Base-by-base conservation (phyloP, 2,329 filamentous ascomycete genomes). In the Ascosphaera apis region DNA sequence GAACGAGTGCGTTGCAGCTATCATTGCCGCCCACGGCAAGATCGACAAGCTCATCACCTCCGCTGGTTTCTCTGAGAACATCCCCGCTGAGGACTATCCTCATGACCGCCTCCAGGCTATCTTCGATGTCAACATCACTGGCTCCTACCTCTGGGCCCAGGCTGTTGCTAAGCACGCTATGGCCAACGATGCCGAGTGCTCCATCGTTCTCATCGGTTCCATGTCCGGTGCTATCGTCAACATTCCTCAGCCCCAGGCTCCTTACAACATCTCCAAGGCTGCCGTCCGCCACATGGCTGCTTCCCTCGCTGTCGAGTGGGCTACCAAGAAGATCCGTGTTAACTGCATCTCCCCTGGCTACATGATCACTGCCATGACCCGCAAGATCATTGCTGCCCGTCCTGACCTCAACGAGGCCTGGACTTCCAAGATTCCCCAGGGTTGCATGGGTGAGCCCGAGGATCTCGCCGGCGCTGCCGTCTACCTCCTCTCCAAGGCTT, bases 41-140 rank as follows among this genome's bases (percentile, higher is more conserved):
- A 82, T 93, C 46, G 83, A 92, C 58, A 76, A 81, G 56, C 68
- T 95, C 17, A 84, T 95, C 47, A 93, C 86, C 17, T 91, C 82
- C n/a, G 86, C 86, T 35, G 86, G 86, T 33, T 92, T 95, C 61
- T 88, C 81, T 11, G 86, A 93, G 62, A 93, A 93, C 62, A 91
- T 83, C 50, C 77, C 91, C 48, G 86, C 86, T 33, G 77, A 84
- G 48, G 73, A 75, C 45, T 95, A 95, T 59, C 84, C 84, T 1
- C 72, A 84, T 45, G 82, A 92, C 46, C 77, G 84, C 44, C 76
- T 93, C 57, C 73, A 84, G 56, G 91, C 91, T 63, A 72, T 95
- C 12, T 93, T 82, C 82, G 74, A 72, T 35, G 86, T 93, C 51
- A 92, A 93, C 45, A 83, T 95, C 1, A 81, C 79, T 48, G 86